Evolutionary conservation across 2,329 filamentous ascomycete species (phyloP), one percentile per base, ranked within the genome.

Genomic region (Epichloe elymi): DNA sequence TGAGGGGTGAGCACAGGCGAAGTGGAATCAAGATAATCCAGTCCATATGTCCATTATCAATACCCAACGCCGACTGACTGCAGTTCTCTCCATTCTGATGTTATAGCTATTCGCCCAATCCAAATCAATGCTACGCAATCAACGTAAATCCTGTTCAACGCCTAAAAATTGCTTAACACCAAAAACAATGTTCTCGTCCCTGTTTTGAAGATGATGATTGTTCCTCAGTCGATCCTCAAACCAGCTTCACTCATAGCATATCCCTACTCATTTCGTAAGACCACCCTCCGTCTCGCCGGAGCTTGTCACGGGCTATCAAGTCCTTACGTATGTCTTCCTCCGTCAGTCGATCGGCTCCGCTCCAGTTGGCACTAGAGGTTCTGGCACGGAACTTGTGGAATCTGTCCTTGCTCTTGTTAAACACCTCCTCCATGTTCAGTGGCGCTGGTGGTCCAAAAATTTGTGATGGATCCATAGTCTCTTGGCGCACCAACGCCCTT

Each of bases 361-460:
- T 84, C 93, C 93, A 98, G 70, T 95, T 94, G 37, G 94, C 94
- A 67, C 88, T 95, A 59, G 88, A 95, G 5, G 91, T 96, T 51
- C 93, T 79, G 48, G 87, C 83, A 17, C 94, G 81, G 75, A 96
- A 97, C 63, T 88, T 87, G 72, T 87, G 86, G 66, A 86, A 82
- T 56, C 85, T 74, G 51, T 91, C 88, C 66, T 89, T 89, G 67
- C 86, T 90, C 66, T 89, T 88, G 67, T 78, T 85, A 69, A 98
- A 98, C 35, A 96, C 89, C 64, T 97, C 90, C 61, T 98, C 94
- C 84, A 98, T 93, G 61, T 88, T 88, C 57, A 98, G 74, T 12
- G 89, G 87, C 11, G 79, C 83, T 23, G 95, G 88, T 0, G 88
- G 86, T 0, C 93, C 93, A 62, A 98, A 98, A 49, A 98, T 86